Evolutionary conservation across 1,284 basidiomycete genomes (phyloP).

Genomic region (Dichomitus squalens): DNA sequence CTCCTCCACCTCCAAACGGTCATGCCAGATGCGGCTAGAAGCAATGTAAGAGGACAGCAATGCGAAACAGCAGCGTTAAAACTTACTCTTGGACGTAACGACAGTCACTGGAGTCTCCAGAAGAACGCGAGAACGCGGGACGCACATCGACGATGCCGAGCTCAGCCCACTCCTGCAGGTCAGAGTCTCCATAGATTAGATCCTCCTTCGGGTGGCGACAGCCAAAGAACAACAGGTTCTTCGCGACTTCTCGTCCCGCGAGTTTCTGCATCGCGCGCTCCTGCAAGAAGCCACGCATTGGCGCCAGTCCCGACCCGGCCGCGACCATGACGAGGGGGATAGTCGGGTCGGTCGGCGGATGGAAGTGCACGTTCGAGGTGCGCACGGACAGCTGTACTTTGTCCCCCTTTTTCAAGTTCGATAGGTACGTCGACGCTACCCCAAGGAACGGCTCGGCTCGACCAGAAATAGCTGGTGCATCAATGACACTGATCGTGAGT

Average conservation of each 20-base stretch:
- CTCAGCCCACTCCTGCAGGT: conserved; percentile 45
- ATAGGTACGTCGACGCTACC: conserved; percentile 52
- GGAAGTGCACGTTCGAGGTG: conserved; percentile 43
- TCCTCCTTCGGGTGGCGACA: conserved; percentile 46
- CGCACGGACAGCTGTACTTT: conserved; percentile 48
- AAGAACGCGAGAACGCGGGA: conserved; percentile 46
- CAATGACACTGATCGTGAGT: conserved; percentile 49
- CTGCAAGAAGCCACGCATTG: conserved; percentile 56
- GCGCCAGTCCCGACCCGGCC: conserved; percentile 52
- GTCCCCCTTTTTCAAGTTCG: conserved; percentile 42
- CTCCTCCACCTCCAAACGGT: conserved; percentile 38
- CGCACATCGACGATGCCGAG: conserved; percentile 49
- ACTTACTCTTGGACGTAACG: conserved; percentile 52
- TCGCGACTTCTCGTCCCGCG: conserved; percentile 45
- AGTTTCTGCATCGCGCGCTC: conserved; percentile 50
- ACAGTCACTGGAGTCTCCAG: conserved; percentile 40
- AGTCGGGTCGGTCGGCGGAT: conserved; percentile 45
- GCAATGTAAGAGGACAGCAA: not conserved
- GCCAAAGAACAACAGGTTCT: conserved; percentile 51
- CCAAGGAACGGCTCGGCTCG: conserved; percentile 43
- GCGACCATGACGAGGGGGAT: conserved; percentile 51
- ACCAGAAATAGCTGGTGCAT: conserved; percentile 38
- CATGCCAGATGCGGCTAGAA: conserved; percentile 46
- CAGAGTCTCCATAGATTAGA: conserved; percentile 44
- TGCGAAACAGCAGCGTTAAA: not conserved